Base-by-base conservation (phyloP, 441 rosid species). In the Omphalea diandra region DNA sequence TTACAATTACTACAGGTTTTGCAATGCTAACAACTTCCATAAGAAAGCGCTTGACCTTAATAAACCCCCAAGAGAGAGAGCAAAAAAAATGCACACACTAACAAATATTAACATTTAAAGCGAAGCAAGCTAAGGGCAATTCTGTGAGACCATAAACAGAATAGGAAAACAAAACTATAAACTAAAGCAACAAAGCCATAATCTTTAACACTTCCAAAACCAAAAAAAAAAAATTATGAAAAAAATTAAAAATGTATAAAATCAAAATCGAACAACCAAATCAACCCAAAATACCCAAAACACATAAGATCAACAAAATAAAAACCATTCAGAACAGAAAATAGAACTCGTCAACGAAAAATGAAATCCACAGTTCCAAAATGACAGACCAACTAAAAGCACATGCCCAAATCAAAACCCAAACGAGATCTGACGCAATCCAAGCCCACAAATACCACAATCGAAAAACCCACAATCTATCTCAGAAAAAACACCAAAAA, bases 381-480 rank as follows among this genome's bases (percentile, higher is more conserved):
- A 66, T 60, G 17, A 46, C n/a, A n/a, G n/a, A n/a, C n/a, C n/a
- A n/a, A n/a, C n/a, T n/a, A n/a, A 22, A 35, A 68, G 40, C 53
- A 54, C 10, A 36, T 70, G 76, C 38, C 76, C 26, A 71, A 68
- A 68, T 36, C 72, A 35, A 59, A 72, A 53, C 58, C 40, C 40
- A 33, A 38, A 65, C 53, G 63, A 75, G 75, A 79, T 75, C 72
- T 53, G 20, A n/a, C n/a, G n/a, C n/a, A n/a, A n/a, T 79, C 81
- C 73, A 65, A 60, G 59, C 63, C 38, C 40, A 38, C 33, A 75
- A 50, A 18, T 31, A 74, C 27, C 40, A 56, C 46, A 4, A 64
- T 32, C 40, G 52, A 38, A 77, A 57, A 43, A 41, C 68, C 6
- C 18, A 68, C 5, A 69, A 68, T 26, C 43, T 33, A 43, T 63